A percentile compares a stretch with the other conserved stretches of the same genome.
phyloP scores from a whole-genome alignment of 2,329 filamentous ascomycete genomes.

The Beauveria varroae region DNA sequence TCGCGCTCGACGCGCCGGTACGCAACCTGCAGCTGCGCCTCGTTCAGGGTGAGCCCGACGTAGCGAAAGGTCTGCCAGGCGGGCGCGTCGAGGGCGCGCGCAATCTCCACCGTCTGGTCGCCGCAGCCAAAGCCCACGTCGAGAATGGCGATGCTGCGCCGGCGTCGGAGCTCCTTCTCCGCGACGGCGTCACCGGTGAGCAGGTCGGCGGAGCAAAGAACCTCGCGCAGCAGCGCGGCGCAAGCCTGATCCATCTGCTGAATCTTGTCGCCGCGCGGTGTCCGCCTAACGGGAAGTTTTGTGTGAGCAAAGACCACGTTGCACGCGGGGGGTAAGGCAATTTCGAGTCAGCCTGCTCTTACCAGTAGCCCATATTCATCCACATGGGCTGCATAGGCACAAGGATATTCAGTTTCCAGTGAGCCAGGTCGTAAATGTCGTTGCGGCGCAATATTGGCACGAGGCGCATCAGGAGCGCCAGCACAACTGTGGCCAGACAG shows the following conservation, averaged over 20 bases:
- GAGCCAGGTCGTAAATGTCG: conserved; percentile 41
- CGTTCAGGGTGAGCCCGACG: conserved; percentile 45
- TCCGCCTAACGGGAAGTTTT: conserved; percentile 20
- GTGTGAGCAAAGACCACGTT: neutral
- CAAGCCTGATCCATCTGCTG: conserved; percentile 38
- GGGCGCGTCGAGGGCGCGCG: conserved; percentile 18
- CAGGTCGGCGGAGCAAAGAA: conserved; percentile 37
- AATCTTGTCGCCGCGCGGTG: conserved; percentile 21
- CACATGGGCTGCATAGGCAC: conserved; percentile 45
- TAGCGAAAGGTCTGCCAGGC: conserved; percentile 32
- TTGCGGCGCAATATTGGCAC: conserved; percentile 19
- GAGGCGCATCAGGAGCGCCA: conserved; percentile 27
- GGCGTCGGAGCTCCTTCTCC: conserved; percentile 6
- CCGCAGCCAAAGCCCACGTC: conserved; percentile 54
- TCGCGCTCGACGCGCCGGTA: conserved; percentile 23
- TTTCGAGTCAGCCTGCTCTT: conserved; percentile 19
- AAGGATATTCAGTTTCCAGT: conserved; percentile 47
- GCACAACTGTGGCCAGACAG: conserved; percentile 15
- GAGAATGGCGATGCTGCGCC: conserved; percentile 29
- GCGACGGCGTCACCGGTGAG: conserved; percentile 14
- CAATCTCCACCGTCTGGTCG: conserved; percentile 45
- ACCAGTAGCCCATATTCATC: conserved; percentile 59
- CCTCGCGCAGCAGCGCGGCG: conserved; percentile 38
- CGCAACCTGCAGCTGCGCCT: conserved; percentile 33
- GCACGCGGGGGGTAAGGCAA: too few relatives aligned